These are phyloP conservation scores for Diaporthe batatas DNA, from an alignment of 2,329 filamentous ascomycete species.

Conservation along the genomic window DNA sequence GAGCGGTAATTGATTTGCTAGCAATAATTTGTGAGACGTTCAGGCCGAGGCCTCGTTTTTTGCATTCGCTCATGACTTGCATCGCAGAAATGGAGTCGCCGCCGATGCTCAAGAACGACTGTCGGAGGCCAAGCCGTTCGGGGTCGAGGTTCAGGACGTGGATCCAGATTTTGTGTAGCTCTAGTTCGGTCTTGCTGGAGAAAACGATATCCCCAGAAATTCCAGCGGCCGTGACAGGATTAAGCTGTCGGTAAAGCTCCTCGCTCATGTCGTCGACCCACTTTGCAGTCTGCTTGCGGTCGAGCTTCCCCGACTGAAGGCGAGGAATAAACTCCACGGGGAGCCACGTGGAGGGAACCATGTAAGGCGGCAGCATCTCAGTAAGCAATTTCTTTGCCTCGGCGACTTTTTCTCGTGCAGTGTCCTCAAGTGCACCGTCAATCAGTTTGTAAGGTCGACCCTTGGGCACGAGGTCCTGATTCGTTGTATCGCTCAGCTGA, in stretches of 20 bases:
- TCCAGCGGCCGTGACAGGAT: neutral
- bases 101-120: slow-evolving; percentile 64
- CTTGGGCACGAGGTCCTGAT: slow-evolving; percentile 10
- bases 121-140: slow-evolving; percentile 53
- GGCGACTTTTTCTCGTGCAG: neutral
- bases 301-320: slow-evolving; percentile 11
- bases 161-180: slow-evolving; percentile 3
- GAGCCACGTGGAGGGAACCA: slow-evolving; percentile 15
- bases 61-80: slow-evolving; percentile 59
- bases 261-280: slow-evolving; percentile 21
- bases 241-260: slow-evolving; percentile 11
- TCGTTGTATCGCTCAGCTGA: neutral
- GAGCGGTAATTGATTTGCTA: slow-evolving; percentile 44
- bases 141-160: slow-evolving; percentile 43
- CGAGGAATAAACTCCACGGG: slow-evolving; percentile 21
- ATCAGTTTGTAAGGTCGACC: neutral
- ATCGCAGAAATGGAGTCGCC: slow-evolving; percentile 63
- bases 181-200: slow-evolving; percentile 5
- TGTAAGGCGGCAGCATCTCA: slow-evolving; percentile 2
- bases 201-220: neutral
- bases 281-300: slow-evolving; percentile 22
- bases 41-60: slow-evolving; percentile 54
- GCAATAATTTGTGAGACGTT: slow-evolving; percentile 59
- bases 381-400: neutral
- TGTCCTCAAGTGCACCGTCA: neutral